A percentile compares a stretch with the other conserved stretches of the same genome.
Conservation (phyloP, 495 filamentous ascomycete species). For the Aspergillus saccharolyticus region DNA sequence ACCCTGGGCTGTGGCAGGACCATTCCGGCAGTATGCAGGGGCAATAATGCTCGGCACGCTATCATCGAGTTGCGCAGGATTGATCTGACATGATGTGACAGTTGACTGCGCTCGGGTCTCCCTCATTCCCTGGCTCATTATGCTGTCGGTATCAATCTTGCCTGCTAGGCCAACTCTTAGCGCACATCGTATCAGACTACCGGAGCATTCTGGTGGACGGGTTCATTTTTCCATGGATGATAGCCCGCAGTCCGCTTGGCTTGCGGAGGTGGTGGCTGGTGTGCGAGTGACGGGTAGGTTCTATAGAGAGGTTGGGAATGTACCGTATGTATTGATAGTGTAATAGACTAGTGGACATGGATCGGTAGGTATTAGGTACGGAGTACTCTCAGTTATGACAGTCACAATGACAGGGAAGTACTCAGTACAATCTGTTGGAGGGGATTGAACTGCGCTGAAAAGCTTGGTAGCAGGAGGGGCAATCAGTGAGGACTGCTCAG, state of each 20-base stretch:
- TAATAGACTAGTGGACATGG: no score
- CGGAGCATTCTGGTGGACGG: neutral
- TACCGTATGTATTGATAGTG: neutral
- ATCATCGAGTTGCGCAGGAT: neutral
- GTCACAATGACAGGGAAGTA: neutral
- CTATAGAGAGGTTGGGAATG: neutral
- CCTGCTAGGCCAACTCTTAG: neutral
- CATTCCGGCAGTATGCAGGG: conserved; percentile 7
- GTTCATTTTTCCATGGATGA: neutral
- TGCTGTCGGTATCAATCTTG: neutral
- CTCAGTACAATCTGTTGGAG: neutral
- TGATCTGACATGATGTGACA: neutral
- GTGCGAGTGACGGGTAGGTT: neutral
- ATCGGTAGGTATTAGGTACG: no score
- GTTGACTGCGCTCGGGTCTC: neutral
- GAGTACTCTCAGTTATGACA: neutral
- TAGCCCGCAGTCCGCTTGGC: neutral
- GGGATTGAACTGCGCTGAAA: neutral
- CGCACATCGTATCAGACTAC: neutral
- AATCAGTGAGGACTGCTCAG: neutral
- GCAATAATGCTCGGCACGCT: neutral
- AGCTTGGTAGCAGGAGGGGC: conserved; percentile 6
- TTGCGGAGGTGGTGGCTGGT: neutral
- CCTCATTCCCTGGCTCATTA: neutral
- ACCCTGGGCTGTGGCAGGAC: neutral